Evolutionary conservation across 2,329 filamentous ascomycete genomes (phyloP), one percentile per base, ranked within the genome.

Genomic region (Aspergillus viridinutans): DNA sequence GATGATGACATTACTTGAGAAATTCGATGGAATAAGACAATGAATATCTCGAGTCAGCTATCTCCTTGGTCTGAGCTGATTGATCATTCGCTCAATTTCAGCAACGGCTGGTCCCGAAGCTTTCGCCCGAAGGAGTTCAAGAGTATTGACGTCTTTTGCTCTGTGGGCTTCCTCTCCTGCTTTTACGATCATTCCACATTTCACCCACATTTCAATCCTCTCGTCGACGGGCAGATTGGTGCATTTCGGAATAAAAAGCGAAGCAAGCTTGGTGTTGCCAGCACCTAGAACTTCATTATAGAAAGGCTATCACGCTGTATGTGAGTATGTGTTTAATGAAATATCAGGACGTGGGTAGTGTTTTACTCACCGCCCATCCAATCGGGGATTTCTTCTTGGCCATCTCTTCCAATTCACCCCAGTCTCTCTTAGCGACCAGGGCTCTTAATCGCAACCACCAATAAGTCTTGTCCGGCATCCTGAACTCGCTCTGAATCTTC

Each of bases 111-210:
- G 83, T 53, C 85, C 85, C 5, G 85, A 88, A 17, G 90, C 92
- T 62, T 88, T 91, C 56, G 84, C 83, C 63, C 90, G 81, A 62
- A 97, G 76, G 52, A 86, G 81, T 65, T 88, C 84, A 75, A 95
- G 85, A n/a, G 87, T 78, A 64, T 87, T 87, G 50, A 85, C 79
- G 70, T 99, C 90, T 74, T 90, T 95, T 58, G 84, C 81, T 76
- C 87, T 90, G 58, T 92, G 82, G 3, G 94, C 93, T 77, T 97
- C 94, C 76, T 97, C 92, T 3, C 89, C 94, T 2, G 94, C 94
- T 76, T 90, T 92, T 28, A 89, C 83, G 48, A 91, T 80, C 86
- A 96, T 85, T 20, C 93, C 93, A 73, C 94, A 97, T 76, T 96
- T 96, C 67, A 96, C 87, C 83, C 92, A 99, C 93, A 99, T 97